Evolutionary conservation across 163 green algal genomes (phyloP).

Genomic region (Volvox carteri): DNA sequence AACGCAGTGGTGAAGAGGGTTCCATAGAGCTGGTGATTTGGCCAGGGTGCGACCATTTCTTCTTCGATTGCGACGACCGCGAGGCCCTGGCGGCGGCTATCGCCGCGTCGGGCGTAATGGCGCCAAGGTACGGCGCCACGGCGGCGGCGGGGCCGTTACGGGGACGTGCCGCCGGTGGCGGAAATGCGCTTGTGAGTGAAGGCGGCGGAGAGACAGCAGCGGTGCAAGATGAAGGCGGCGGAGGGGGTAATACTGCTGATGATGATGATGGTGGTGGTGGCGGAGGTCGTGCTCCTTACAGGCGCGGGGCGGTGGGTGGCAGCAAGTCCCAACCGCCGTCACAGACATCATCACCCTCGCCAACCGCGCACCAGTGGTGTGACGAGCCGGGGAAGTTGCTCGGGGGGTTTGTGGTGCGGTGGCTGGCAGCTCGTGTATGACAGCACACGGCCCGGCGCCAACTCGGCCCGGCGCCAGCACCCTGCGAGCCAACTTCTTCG

Average conservation of each 20-base stretch:
- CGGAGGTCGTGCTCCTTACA: background rate
- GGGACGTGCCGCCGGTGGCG: background rate
- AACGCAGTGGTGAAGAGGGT: background rate
- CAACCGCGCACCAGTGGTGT: background rate
- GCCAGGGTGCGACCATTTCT: constrained; percentile 48
- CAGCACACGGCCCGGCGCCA: too few relatives aligned
- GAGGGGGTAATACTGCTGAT: background rate
- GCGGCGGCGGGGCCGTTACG: too few relatives aligned
- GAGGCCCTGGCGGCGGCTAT: background rate
- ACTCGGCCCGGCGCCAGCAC: too few relatives aligned
- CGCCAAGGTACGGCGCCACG: background rate
- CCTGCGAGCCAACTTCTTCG: too few relatives aligned
- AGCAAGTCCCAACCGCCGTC: too few relatives aligned
- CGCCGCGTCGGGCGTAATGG: too few relatives aligned
- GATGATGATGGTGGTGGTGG: too few relatives aligned
- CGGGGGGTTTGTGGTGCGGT: constrained; percentile 24
- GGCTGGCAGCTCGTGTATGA: constrained; percentile 22
- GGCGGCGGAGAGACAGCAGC: background rate
- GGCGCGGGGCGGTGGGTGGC: background rate
- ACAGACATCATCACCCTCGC: background rate
- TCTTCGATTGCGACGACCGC: background rate
- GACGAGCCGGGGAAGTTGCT: background rate
- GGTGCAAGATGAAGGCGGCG: background rate
- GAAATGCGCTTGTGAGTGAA: background rate
- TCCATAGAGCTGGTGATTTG: constrained; percentile 14